These are phyloP conservation scores for Plasmodium billcollinsi DNA, from an alignment of 169 alveolate genomes.

Conservation along the genomic window DNA sequence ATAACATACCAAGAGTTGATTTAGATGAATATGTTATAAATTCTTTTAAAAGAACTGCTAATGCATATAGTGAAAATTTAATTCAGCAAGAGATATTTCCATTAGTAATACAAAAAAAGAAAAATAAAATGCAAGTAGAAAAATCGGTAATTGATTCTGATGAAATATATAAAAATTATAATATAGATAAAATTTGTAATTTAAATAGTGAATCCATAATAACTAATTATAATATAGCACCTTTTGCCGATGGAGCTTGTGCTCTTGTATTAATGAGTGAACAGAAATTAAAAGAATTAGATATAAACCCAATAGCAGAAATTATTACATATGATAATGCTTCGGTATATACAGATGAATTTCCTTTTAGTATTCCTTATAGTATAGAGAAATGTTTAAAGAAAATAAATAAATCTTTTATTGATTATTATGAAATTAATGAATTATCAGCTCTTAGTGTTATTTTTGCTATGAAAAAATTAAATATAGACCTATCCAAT, in stretches of 20 bases:
- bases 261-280: conserved; percentile 70
- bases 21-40: conserved; percentile 79
- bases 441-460: conserved; percentile 82
- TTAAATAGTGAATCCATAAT: conserved; percentile 47
- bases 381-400: conserved; percentile 50
- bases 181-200: conserved; percentile 73
- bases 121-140: conserved; percentile 13
- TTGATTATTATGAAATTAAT: conserved; percentile 81
- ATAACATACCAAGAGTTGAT: conserved; percentile 77
- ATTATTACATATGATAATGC: conserved; percentile 78
- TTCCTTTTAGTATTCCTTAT: conserved; percentile 73
- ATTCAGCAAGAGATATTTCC: conserved; percentile 82
- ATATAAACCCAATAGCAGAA: conserved; percentile 73
- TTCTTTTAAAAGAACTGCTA: conserved; percentile 78
- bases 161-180: conserved; percentile 46
- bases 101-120: conserved; percentile 65
- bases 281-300: conserved; percentile 52
- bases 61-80: conserved; percentile 82
- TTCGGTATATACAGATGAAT: conserved; percentile 61
- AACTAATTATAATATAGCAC: conserved; percentile 63
- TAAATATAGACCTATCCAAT: conserved; percentile 78
- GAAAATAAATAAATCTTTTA: conserved; percentile 47
- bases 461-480: conserved; percentile 58
- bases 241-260: conserved; percentile 76
- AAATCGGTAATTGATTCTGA: conserved; percentile 25